Evolutionary conservation across 1,284 basidiomycete genomes (phyloP), one percentile per base, ranked within the genome.

Genomic region (Amylostereum areolatum): DNA sequence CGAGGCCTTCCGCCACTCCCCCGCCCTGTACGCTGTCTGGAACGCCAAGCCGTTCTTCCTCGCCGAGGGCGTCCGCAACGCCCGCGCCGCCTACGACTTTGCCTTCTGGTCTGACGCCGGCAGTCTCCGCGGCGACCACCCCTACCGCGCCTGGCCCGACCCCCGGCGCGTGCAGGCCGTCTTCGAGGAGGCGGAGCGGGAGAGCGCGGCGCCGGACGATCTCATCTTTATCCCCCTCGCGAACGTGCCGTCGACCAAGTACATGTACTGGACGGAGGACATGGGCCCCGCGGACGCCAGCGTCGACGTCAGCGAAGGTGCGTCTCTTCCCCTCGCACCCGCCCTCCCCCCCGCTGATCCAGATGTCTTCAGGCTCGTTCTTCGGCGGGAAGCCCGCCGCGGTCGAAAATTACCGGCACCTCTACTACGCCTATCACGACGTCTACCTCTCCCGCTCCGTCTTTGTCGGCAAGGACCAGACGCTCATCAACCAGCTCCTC

Each of bases 381-480:
- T 80, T 80, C 46, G 78, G 78, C 6, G 77, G 77, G 4, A 59
- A 67, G 1, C 70, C 72, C 1, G 32, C 52, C 5, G 63, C 72
- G 0, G 59, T 78, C 9, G 51, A 59, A 7, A 77, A 74, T 74
- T 79, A 66, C 62, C 59, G 65, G 3, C 49, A 59, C 4, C 60
- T 63, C 1, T 80, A 69, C 57, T 80, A 77, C 56, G 63, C 66
- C 0, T 75, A 75, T 51, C 77, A 79, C 57, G 65, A 78, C 59
- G 52, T 69, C 49, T 80, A 77, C 59, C 65, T 73, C 36, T 55
- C 60, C 1, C 62, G 60, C 18, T 68, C 66, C 31, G 54, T 69
- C 29, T 80, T 80, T 55, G 73, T 78, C 12, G 77, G 78, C 3
- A 77, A 78, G 58, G 78, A 80, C 59, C 74, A 79, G 55, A 72